Evolutionary conservation across 1,284 basidiomycete species (phyloP), one percentile per base, ranked within the genome.

Genomic region (Wolfiporia cocos): DNA sequence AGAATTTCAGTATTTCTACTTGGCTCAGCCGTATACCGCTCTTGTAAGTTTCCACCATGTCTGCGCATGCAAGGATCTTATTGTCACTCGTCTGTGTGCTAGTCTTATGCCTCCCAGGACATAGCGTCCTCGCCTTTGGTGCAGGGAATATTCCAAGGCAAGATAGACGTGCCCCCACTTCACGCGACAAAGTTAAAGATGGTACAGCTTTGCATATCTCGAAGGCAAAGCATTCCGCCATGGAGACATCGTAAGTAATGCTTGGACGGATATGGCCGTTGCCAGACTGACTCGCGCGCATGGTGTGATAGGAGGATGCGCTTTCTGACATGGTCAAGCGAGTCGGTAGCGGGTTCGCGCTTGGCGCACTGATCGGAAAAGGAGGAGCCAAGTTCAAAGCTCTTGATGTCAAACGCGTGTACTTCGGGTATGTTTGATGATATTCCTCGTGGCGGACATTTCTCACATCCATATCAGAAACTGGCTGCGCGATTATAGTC

Each of bases 401-500:
- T 0, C 63, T 88, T 15, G 84, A 88, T 55, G 70, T 86, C 44
- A 87, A 88, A 57, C 72, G 84, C 28, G 78, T 86, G 4, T 86
- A 86, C 57, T 87, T 87, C 63, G 84, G 83, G 81, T 85, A 48
- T 34, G 74, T 58, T n/a, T 15, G 18, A 22, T 23, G 17, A 18
- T 22, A 10, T 14, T 11, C 9, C n/a, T 14, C 23, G 15, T 17
- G 20, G 49, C n/a, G 9, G 14, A 14, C 22, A 20, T 29, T 33
- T 17, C 37, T 9, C 19, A 28, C 39, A 29, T 47, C 43, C 23
- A 39, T 23, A 33, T 3, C 46, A 83, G 82, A 5, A 85, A 86
- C 53, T 85, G 82, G 89, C 71, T 92, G 30, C 70, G 90, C 37
- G 89, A 92, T 65, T 92, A 90, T 59, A 82, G 80, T 57, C 81